Percentiles rank a stretch among this genome's conserved stretches.
These are phyloP conservation scores for Tricholoma matsutake DNA, from an alignment of 768 basidiomycete species.

Conservation along the genomic window DNA sequence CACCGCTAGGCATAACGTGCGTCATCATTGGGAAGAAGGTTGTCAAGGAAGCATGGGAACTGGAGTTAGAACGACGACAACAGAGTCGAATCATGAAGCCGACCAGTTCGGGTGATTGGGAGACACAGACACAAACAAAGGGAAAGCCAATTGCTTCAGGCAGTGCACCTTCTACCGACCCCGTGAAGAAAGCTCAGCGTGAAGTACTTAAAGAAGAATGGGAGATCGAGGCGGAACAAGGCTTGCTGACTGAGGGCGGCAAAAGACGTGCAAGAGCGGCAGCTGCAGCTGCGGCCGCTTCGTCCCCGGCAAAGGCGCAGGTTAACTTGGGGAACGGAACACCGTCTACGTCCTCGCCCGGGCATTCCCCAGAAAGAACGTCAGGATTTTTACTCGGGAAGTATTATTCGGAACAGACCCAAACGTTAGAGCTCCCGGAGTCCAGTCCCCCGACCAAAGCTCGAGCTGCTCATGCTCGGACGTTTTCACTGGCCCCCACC, in stretches of 20 bases:
- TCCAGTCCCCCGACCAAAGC: constrained; percentile 52
- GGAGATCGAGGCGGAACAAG: constrained; percentile 79
- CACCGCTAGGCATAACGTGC: constrained; percentile 47
- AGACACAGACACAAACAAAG: constrained; percentile 9
- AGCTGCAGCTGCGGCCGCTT: constrained; percentile 34
- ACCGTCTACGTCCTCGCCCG: constrained; percentile 15
- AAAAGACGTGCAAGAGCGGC: constrained; percentile 59
- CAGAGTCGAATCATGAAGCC: constrained; percentile 38
- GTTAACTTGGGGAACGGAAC: constrained; percentile 22
- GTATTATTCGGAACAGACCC: constrained; percentile 53
- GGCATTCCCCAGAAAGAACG: constrained; percentile 21
- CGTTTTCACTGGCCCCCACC: constrained; percentile 53
- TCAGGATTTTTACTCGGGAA: constrained; percentile 44
- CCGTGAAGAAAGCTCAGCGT: constrained; percentile 17
- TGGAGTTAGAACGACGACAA: constrained; percentile 61
- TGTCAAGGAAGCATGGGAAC: constrained; percentile 75
- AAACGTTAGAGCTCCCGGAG: constrained; percentile 64
- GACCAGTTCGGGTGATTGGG: constrained; percentile 29
- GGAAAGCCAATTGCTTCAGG: background rate
- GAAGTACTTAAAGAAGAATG: constrained; percentile 63
- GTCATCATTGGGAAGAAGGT: constrained; percentile 70
- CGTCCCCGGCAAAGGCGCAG: constrained; percentile 8
- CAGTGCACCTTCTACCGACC: background rate
- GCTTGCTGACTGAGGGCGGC: constrained; percentile 71
- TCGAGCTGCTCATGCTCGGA: constrained; percentile 46